These are phyloP conservation scores for Lecanicillium sp. DNA, from an alignment of 2,329 filamentous ascomycete species.

Conservation along the genomic window DNA sequence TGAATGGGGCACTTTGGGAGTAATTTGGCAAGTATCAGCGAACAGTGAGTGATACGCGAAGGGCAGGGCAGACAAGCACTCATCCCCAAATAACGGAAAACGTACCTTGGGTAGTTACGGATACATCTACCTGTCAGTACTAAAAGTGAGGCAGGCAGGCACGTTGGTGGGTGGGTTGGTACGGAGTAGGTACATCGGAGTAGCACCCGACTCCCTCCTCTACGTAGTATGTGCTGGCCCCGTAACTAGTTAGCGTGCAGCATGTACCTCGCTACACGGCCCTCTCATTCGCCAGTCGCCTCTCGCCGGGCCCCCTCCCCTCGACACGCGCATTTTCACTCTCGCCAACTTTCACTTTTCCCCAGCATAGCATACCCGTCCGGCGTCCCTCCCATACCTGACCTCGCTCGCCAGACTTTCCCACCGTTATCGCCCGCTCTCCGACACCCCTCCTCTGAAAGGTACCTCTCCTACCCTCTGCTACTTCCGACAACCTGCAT, in stretches of 20 bases:
- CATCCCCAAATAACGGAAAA: too few species aligned
- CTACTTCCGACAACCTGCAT: constrained; percentile 25
- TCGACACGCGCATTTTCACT: constrained; percentile 18
- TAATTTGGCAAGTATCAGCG: too few species aligned
- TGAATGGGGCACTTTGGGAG: too few species aligned
- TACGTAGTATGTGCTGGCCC: neutral
- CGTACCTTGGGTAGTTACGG: too few species aligned
- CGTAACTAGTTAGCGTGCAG: neutral
- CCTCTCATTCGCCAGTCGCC: constrained; percentile 18
- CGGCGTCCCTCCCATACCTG: constrained; percentile 4
- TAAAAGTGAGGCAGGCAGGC: too few species aligned
- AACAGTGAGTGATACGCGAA: too few species aligned
- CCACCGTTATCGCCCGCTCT: constrained; percentile 18
- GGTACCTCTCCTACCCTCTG: constrained; percentile 1
- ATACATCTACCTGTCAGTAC: too few species aligned
- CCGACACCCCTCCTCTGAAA: constrained; percentile 4
- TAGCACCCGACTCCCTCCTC: neutral
- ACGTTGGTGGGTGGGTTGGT: too few species aligned
- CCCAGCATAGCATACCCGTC: constrained; percentile 15
- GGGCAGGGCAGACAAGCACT: too few species aligned
- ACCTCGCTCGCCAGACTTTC: constrained; percentile 6
- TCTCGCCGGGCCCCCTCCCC: constrained; percentile 6
- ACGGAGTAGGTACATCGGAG: too few species aligned
- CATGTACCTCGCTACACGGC: too few species aligned
- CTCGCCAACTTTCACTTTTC: constrained; percentile 16